phyloP scores from a whole-genome alignment of 2,329 filamentous ascomycete genomes.

The Aaosphaeria arxii region DNA sequence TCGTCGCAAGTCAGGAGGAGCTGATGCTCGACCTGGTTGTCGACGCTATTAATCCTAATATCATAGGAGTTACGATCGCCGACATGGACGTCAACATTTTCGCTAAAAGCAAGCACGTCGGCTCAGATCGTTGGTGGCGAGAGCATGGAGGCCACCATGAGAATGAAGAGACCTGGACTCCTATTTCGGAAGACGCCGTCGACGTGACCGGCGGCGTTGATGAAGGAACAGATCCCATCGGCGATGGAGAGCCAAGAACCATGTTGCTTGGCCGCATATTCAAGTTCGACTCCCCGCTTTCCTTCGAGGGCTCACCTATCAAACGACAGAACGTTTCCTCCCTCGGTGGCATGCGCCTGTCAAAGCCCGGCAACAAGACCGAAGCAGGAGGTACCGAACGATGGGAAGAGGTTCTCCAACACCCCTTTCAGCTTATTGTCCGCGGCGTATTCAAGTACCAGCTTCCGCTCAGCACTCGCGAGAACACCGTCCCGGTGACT shows the following conservation, averaged over 20 bases:
- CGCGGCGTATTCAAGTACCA: constrained; percentile 87
- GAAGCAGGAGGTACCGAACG: constrained; percentile 75
- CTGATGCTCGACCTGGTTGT: constrained; percentile 92
- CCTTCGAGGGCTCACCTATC: constrained; percentile 87
- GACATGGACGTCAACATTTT: constrained; percentile 90
- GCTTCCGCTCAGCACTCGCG: constrained; percentile 56
- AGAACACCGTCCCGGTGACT: constrained; percentile 50
- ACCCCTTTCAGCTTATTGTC: constrained; percentile 91
- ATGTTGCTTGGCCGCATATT: constrained; percentile 90
- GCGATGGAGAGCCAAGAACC: constrained; percentile 68
- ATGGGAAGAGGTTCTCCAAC: constrained; percentile 87
- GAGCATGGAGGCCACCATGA: constrained; percentile 28
- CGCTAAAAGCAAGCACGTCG: constrained; percentile 87
- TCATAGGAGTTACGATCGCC: constrained; percentile 81
- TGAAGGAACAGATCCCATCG: constrained; percentile 60
- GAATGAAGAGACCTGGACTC: constrained; percentile 24
- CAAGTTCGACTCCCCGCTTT: constrained; percentile 81
- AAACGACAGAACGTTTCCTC: constrained; percentile 69
- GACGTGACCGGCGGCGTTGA: constrained; percentile 35
- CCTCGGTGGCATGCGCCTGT: constrained; percentile 77
- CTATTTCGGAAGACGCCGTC: constrained; percentile 10
- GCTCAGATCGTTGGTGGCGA: constrained; percentile 50
- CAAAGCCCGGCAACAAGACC: constrained; percentile 83
- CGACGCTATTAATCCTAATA: constrained; percentile 85
- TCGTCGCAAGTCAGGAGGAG: constrained; percentile 90